These are phyloP conservation scores for Penicillium steckii DNA, from an alignment of 495 filamentous ascomycete species.

Conservation along the genomic window DNA sequence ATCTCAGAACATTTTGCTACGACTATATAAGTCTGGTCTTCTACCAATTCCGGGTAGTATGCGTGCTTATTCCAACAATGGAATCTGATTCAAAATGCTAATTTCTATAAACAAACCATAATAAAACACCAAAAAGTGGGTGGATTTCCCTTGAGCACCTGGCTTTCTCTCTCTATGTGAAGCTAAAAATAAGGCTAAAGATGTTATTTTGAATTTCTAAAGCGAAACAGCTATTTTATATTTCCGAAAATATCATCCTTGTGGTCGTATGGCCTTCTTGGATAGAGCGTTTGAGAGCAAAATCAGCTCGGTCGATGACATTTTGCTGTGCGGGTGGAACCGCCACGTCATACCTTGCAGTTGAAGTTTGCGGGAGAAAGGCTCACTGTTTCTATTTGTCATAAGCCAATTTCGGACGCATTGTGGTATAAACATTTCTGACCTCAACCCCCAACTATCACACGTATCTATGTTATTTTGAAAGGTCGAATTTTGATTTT, in stretches of 20 bases:
- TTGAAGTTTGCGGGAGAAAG: conserved; percentile 2
- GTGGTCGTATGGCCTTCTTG: no score
- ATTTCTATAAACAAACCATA: conserved; percentile 8
- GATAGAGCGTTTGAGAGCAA: no score
- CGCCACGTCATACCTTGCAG: conserved; percentile 4
- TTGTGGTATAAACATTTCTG: conserved; percentile 5
- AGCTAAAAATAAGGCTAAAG: no score
- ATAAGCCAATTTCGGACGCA: conserved; percentile 3
- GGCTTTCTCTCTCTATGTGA: no score
- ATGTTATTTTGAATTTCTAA: no score
- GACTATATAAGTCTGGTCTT: conserved; percentile 11
- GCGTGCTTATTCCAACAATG: conserved; percentile 10
- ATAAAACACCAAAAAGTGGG: no score
- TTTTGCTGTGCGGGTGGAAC: conserved; percentile 4
- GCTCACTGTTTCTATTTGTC: conserved; percentile 12
- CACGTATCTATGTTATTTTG: conserved; percentile 10
- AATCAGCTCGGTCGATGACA: conserved; percentile 15
- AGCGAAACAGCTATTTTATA: no score
- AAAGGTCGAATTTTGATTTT: conserved; percentile 6
- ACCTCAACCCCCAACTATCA: conserved; percentile 11
- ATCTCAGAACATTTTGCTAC: conserved; percentile 18
- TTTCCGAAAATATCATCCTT: no score
- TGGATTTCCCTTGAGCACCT: no score
- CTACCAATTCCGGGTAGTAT: conserved; percentile 11
- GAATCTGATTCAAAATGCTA: conserved; percentile 16